phyloP scores from a whole-genome alignment of 352 stramenopile species.

The Phytophthora rubi region DNA sequence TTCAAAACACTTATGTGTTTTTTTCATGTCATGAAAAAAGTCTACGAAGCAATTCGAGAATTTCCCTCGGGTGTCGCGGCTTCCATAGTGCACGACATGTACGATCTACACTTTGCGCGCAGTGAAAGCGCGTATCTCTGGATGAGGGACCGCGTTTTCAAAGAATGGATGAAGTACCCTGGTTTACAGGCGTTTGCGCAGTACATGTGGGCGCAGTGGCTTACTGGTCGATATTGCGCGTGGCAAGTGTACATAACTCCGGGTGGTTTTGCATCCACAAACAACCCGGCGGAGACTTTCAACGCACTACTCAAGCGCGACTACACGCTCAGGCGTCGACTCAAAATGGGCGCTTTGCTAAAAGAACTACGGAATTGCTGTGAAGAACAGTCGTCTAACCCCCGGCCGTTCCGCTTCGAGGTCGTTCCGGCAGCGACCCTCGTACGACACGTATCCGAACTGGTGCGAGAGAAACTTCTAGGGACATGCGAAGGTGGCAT shows the following conservation, averaged over 20 bases:
- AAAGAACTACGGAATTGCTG: conserved; percentile 7
- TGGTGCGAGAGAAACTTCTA: not conserved
- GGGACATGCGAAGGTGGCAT: not conserved
- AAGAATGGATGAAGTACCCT: no score
- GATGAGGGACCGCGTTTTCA: not conserved
- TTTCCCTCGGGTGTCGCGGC: conserved; percentile 8
- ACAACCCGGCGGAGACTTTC: conserved; percentile 29
- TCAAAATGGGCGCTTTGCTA: conserved; percentile 16
- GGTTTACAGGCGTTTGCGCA: not conserved
- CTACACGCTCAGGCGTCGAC: conserved; percentile 14
- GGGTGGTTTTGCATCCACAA: conserved; percentile 20
- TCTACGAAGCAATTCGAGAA: conserved; percentile 9
- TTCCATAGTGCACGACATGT: conserved; percentile 14
- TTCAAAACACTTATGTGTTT: conserved; percentile 18
- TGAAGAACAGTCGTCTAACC: not conserved
- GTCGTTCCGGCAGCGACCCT: not conserved
- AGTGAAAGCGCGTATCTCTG: not conserved
- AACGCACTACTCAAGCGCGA: conserved; percentile 28
- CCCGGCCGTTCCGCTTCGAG: not conserved
- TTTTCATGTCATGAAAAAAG: conserved; percentile 26
- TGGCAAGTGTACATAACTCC: conserved; percentile 27
- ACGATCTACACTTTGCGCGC: conserved; percentile 30
- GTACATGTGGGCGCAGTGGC: no score
- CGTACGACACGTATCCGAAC: not conserved
- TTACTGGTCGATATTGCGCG: not conserved